Evolutionary conservation across 768 basidiomycete species (phyloP).

Genomic region (Chalciporus chontae): DNA sequence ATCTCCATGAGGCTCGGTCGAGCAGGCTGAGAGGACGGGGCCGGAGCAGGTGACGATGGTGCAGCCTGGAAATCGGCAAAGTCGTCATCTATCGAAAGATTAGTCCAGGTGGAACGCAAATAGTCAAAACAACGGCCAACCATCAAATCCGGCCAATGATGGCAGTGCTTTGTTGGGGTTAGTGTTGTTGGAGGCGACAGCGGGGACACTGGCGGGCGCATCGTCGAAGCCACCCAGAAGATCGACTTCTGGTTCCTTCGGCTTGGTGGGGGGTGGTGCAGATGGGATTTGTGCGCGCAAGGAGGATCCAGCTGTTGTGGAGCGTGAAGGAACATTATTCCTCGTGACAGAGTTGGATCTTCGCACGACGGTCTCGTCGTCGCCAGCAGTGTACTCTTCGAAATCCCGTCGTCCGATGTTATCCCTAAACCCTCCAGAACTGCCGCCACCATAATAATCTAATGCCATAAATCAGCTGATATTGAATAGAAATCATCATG

Average conservation of each 20-base stretch:
- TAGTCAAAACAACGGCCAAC: conserved; percentile 9
- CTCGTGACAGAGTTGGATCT: conserved; percentile 38
- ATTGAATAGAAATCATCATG: conserved; percentile 6
- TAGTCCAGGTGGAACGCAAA: not conserved
- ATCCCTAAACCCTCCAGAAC: conserved; percentile 61
- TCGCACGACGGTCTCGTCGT: conserved; percentile 62
- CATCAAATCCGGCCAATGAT: conserved; percentile 26
- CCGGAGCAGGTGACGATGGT: conserved; percentile 41
- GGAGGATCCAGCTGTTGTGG: conserved; percentile 38
- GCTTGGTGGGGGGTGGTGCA: conserved; percentile 32
- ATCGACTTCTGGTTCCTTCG: conserved; percentile 57
- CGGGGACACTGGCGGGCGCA: conserved; percentile 36
- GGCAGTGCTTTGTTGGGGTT: conserved; percentile 32
- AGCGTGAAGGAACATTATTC: conserved; percentile 27
- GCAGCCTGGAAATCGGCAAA: conserved; percentile 85
- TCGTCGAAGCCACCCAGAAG: conserved; percentile 77
- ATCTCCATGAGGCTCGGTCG: conserved; percentile 47
- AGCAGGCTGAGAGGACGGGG: conserved; percentile 33
- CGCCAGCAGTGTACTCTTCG: conserved; percentile 97
- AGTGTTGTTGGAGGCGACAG: conserved; percentile 3
- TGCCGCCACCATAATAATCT: conserved; percentile 40
- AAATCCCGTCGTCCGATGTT: conserved; percentile 53
- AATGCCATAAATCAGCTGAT: conserved; percentile 8
- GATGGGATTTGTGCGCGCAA: conserved; percentile 31
- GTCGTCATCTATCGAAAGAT: conserved; percentile 60